Conservation (phyloP, 257 asterid species). For the Solanum appendiculatum region DNA sequence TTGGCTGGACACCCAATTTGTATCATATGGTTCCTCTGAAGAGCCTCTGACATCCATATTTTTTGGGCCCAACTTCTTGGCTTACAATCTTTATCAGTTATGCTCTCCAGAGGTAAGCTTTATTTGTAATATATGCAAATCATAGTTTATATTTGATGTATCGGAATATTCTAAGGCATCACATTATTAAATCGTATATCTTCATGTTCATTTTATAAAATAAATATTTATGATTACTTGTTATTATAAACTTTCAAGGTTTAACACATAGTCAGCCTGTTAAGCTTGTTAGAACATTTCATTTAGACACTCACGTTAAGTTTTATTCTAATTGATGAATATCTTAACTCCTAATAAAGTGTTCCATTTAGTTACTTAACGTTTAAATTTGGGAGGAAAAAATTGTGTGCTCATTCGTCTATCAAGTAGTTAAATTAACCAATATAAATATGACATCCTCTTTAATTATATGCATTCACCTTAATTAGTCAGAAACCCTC, state of each 20-base stretch:
- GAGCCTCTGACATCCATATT: conserved; percentile 18
- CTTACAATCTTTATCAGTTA: conserved; percentile 20
- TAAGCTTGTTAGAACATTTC: too few species aligned
- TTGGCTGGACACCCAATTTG: conserved; percentile 25
- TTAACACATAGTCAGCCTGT: too few species aligned
- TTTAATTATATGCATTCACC: background rate
- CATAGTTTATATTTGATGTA: too few species aligned
- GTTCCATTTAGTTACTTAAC: background rate
- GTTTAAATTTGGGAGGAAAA: background rate
- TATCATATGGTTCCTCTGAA: conserved; percentile 19
- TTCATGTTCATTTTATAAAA: too few species aligned
- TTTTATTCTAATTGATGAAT: too few species aligned
- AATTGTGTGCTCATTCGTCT: background rate
- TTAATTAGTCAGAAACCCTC: too few species aligned
- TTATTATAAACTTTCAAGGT: too few species aligned
- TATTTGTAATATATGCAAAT: too few species aligned
- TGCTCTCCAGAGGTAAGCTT: conserved; percentile 25
- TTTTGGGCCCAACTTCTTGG: conserved; percentile 23
- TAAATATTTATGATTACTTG: too few species aligned
- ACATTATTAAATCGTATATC: too few species aligned
- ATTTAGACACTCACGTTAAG: accelerated
- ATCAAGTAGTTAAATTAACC: background rate
- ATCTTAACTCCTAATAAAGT: too few species aligned
- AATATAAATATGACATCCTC: background rate
- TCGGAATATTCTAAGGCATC: too few species aligned